Percentiles rank a stretch among this genome's conserved stretches.
phyloP scores from a whole-genome alignment of 495 filamentous ascomycete genomes.

The Penicillium atrosanguineum region DNA sequence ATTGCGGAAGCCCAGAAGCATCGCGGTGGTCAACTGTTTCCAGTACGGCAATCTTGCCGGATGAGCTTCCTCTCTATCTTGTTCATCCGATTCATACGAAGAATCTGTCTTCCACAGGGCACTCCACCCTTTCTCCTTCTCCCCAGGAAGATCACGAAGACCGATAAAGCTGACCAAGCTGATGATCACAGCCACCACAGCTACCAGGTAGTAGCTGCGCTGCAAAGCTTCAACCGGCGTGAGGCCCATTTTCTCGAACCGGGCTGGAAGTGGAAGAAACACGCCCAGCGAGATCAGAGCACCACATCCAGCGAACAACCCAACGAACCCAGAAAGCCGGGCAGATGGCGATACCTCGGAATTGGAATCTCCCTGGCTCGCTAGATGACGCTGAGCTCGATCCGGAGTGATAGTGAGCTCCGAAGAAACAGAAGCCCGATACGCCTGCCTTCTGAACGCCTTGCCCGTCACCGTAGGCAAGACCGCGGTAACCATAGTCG shows the following conservation, averaged over 20 bases:
- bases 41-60: slow-evolving; percentile 28
- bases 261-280: slow-evolving; percentile 84
- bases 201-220: slow-evolving; percentile 83
- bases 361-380: slow-evolving; percentile 4
- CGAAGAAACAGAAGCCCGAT: slow-evolving; percentile 54
- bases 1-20: slow-evolving; percentile 71
- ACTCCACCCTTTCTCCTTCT: slow-evolving; percentile 69
- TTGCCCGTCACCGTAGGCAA: slow-evolving; percentile 76
- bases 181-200: slow-evolving; percentile 65
- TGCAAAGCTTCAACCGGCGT: slow-evolving; percentile 67
- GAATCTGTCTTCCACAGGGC: slow-evolving; percentile 32
- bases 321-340: slow-evolving; percentile 82
- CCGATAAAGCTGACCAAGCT: slow-evolving; percentile 76
- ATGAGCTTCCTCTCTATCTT: not conserved
- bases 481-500: slow-evolving; percentile 97
- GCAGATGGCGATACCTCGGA: slow-evolving; percentile 43
- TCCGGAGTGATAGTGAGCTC: slow-evolving; percentile 63
- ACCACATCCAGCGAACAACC: slow-evolving; percentile 87
- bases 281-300: slow-evolving; percentile 76
- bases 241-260: slow-evolving; percentile 64
- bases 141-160: slow-evolving; percentile 71
- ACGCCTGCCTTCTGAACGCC: slow-evolving; percentile 14
- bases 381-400: slow-evolving; percentile 28
- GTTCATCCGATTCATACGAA: not conserved
- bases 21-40: slow-evolving; percentile 56